Percentiles rank a stretch among this genome's conserved stretches.
Evolutionary conservation across 352 stramenopile species (phyloP).

Genomic region (Globisporangium ultimum): DNA sequence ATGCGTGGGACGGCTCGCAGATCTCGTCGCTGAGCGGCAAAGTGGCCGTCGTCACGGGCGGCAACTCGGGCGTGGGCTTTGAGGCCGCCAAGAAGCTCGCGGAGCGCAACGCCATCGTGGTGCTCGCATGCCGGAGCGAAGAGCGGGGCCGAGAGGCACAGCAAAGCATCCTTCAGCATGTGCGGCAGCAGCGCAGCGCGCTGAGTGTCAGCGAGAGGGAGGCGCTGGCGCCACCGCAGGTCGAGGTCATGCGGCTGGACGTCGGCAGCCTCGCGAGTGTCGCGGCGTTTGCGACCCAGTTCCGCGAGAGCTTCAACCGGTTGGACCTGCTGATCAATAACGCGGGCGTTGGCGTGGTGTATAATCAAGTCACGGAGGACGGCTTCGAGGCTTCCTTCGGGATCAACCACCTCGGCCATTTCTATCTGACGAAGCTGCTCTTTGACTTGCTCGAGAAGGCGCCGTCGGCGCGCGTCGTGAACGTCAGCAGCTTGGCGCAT

Average conservation of each 20-base stretch:
- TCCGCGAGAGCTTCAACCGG: conserved; percentile 17
- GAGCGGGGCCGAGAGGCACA: conserved; percentile 23
- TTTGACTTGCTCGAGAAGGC: conserved; percentile 27
- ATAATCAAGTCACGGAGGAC: conserved; percentile 10
- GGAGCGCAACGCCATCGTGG: conserved; percentile 51
- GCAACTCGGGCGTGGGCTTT: conserved; percentile 82
- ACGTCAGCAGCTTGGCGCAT: conserved; percentile 36
- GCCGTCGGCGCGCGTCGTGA: conserved; percentile 30
- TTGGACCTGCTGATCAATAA: conserved; percentile 34
- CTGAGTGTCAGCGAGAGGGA: conserved; percentile 12
- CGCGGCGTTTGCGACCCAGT: conserved; percentile 14
- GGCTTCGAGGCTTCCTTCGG: conserved; percentile 40
- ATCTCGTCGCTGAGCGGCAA: conserved; percentile 43
- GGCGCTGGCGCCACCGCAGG: conserved; percentile 4
- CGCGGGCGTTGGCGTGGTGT: conserved; percentile 20
- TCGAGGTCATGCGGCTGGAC: conserved; percentile 25
- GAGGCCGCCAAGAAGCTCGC: conserved; percentile 63
- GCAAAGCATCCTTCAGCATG: conserved; percentile 19
- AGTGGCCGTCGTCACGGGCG: conserved; percentile 79
- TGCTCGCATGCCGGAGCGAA: conserved; percentile 75
- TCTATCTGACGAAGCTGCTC: conserved; percentile 42
- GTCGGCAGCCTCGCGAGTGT: conserved; percentile 19
- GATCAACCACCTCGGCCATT: conserved; percentile 52
- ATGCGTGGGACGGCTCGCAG: conserved; percentile 16
- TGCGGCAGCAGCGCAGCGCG: not conserved